Evolutionary conservation across 2,329 filamentous ascomycete species (phyloP), one percentile per base, ranked within the genome.

Genomic region (Aspergillus clavatus): DNA sequence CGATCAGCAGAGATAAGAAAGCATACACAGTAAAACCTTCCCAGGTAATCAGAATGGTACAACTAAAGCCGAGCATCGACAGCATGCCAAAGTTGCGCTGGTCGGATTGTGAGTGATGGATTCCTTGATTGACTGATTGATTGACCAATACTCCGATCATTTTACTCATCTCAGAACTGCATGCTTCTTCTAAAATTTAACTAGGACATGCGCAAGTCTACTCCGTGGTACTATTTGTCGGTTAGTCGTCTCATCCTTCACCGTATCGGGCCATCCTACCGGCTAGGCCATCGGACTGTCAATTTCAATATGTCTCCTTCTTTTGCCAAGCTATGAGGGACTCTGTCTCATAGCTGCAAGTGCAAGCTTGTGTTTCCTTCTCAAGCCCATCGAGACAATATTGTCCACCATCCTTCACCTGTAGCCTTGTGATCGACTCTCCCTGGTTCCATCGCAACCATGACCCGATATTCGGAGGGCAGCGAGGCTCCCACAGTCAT

Each of bases 1-100:
- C 14, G 12, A 11, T 10, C 16, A 22, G 10, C n/a, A n/a, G 10
- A 35, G 7, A 3, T 10, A 26, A 12, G 3, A 11, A 16, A 12
- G 16, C 47, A 27, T 46, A 52, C 53, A 35, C 45, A 1, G 52
- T 22, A 14, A 55, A 37, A n/a, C 55, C 54, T 29, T 58, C 55
- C 54, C 55, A 56, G 2, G 55, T 58, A 5, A 40, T 46, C 7
- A 55, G 46, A 39, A 58, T 58, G 2, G 54, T 56, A 31, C 53
- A 56, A 35, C 55, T 58, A 35, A 58, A 56, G 1, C 53, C 52
- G 14, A 58, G 41, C 22, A 53, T 46, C 2, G 55, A 55, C 1
- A 56, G 41, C 8, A 54, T 50, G 1, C 54, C 49, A 36, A 56
- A 56, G 18, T 48, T 58, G 16, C 55, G 52, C 54, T 58, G 31